phyloP scores from a whole-genome alignment of 1,139 yeast genomes.

The Meyerozyma athensensis region DNA sequence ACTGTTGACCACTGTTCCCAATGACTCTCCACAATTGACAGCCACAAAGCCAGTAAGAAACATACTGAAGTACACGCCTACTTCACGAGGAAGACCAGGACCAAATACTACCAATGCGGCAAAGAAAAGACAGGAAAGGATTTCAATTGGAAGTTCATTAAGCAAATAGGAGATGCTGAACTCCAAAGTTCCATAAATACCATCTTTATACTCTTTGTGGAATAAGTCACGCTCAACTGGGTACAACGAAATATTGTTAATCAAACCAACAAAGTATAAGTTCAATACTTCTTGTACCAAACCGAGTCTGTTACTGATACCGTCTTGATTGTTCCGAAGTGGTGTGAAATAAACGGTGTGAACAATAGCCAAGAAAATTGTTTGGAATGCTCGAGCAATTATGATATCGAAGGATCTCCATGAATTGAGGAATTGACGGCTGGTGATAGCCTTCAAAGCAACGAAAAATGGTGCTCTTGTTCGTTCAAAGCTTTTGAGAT shows the following conservation, averaged over 20 bases:
- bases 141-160: conserved; percentile 21
- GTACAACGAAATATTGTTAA: conserved; percentile 21
- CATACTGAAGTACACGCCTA: conserved; percentile 19
- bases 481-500: not conserved
- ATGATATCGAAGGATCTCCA: conserved; percentile 18
- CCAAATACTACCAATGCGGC: conserved; percentile 19
- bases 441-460: conserved; percentile 14
- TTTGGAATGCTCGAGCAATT: conserved; percentile 18
- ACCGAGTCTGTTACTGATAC: conserved; percentile 21
- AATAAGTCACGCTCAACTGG: conserved; percentile 22
- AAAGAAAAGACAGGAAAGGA: conserved; percentile 18
- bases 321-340: conserved; percentile 14
- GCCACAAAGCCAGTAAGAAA: conserved; percentile 15
- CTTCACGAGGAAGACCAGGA: conserved; percentile 20
- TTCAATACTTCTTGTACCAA: conserved; percentile 20
- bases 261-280: conserved; percentile 20
- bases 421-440: conserved; percentile 16
- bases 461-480: conserved; percentile 16
- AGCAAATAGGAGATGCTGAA: conserved; percentile 20
- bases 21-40: conserved; percentile 21
- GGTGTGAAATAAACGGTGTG: conserved; percentile 22
- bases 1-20: conserved; percentile 20
- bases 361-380: conserved; percentile 16
- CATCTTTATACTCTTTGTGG: conserved; percentile 23
- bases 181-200: conserved; percentile 18